phyloP scores from a whole-genome alignment of 768 basidiomycete species.

The Mycena belliarum region DNA sequence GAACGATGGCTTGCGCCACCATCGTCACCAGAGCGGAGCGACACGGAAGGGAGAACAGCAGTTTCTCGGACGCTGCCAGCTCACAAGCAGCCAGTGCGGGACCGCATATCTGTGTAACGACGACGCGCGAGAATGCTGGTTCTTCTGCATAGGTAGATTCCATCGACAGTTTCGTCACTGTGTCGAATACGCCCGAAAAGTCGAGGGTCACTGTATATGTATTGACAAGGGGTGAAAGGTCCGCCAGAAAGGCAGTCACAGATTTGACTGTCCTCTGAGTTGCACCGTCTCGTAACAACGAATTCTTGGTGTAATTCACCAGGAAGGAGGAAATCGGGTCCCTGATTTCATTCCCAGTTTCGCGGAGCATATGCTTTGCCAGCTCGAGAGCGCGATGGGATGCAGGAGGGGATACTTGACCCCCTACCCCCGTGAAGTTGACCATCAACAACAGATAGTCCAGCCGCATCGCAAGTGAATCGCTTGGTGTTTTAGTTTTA shows the following conservation, averaged over 20 bases:
- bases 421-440: slow-evolving; percentile 52
- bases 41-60: slow-evolving; percentile 41
- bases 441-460: slow-evolving; percentile 63
- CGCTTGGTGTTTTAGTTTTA: slow-evolving; percentile 52
- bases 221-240: slow-evolving; percentile 57
- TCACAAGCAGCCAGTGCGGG: slow-evolving; percentile 51
- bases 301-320: slow-evolving; percentile 47
- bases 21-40: slow-evolving; percentile 42
- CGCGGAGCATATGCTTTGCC: slow-evolving; percentile 56
- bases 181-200: slow-evolving; percentile 58
- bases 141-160: slow-evolving; percentile 55
- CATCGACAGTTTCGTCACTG: slow-evolving; percentile 44
- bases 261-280: slow-evolving; percentile 46
- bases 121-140: slow-evolving; percentile 45
- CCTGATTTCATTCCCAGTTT: slow-evolving; percentile 39
- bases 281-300: slow-evolving; percentile 48
- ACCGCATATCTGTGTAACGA: slow-evolving; percentile 47
- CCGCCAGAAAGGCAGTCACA: slow-evolving; percentile 51
- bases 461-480: slow-evolving; percentile 57
- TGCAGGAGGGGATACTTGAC: slow-evolving; percentile 41
- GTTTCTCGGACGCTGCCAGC: slow-evolving; percentile 41
- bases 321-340: slow-evolving; percentile 54
- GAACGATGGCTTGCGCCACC: slow-evolving; percentile 45
- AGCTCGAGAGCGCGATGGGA: slow-evolving; percentile 55
- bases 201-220: slow-evolving; percentile 51